phyloP scores from a whole-genome alignment of 1,284 basidiomycete species.

The Phylloporus sp. region DNA sequence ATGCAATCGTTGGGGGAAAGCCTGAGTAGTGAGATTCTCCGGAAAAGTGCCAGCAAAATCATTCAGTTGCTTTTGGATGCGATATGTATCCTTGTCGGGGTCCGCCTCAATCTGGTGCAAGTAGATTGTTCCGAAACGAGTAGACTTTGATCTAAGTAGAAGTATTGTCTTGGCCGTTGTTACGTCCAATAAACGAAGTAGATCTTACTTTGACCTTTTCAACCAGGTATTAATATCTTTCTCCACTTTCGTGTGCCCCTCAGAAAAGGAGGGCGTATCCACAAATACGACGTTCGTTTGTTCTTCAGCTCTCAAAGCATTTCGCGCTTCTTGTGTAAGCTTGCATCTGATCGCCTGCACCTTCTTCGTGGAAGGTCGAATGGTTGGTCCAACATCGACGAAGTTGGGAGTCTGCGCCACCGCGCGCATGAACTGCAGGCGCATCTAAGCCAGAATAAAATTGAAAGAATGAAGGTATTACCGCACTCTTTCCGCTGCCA shows the following conservation, averaged over 20 bases:
- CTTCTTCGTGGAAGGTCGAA: conserved; percentile 6
- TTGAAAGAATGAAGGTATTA: conserved; percentile 11
- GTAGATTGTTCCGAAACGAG: conserved; percentile 25
- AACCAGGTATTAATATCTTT: conserved; percentile 17
- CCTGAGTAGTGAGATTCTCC: not conserved
- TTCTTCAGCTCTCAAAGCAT: not conserved
- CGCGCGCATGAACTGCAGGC: conserved; percentile 24
- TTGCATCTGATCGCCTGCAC: conserved; percentile 22
- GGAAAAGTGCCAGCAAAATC: conserved; percentile 19
- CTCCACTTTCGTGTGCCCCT: not conserved
- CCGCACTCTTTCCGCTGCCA: conserved; percentile 26
- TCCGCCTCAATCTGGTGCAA: conserved; percentile 19
- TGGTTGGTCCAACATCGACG: not conserved
- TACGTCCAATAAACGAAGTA: not conserved
- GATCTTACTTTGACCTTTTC: conserved; percentile 15
- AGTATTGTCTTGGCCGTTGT: too few species aligned
- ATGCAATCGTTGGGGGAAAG: conserved; percentile 10
- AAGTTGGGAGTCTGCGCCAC: not conserved
- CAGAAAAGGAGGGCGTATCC: conserved; percentile 31
- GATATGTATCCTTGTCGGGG: accelerated
- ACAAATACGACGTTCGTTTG: conserved; percentile 30
- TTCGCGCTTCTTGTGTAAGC: conserved; percentile 10
- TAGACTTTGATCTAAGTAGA: conserved; percentile 12
- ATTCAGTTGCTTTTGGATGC: conserved; percentile 23
- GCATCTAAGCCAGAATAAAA: not conserved